Conservation (phyloP, 495 filamentous ascomycete species). For the Neurospora africana region DNA sequence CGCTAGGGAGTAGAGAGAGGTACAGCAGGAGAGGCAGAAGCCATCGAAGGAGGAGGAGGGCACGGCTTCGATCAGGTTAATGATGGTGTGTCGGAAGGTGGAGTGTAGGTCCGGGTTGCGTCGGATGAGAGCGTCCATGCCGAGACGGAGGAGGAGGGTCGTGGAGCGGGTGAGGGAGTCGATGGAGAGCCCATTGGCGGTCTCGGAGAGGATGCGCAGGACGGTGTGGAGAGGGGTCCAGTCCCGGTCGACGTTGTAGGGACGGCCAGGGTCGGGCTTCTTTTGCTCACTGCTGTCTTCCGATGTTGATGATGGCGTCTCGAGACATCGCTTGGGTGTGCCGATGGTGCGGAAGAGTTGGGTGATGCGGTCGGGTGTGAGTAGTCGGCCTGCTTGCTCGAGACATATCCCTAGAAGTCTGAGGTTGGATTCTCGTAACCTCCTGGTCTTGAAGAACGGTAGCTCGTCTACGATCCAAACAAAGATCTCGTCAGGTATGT, state of each 20-base stretch:
- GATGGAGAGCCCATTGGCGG: slow-evolving; percentile 15
- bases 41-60: slow-evolving; percentile 13
- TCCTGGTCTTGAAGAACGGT: slow-evolving; percentile 47
- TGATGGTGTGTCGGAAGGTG: slow-evolving; percentile 16
- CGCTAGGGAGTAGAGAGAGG: slow-evolving; percentile 35
- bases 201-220: slow-evolving; percentile 21
- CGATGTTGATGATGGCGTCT: background rate
- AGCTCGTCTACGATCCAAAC: slow-evolving; percentile 64
- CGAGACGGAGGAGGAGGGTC: slow-evolving; percentile 38
- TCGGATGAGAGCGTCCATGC: slow-evolving; percentile 40
- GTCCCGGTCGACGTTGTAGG: slow-evolving; percentile 22
- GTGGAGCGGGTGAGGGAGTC: slow-evolving; percentile 16
- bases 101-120: slow-evolving; percentile 21
- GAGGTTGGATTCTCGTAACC: slow-evolving; percentile 56
- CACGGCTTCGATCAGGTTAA: slow-evolving; percentile 5
- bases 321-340: slow-evolving; percentile 23
- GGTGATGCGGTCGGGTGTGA: slow-evolving; percentile 26
- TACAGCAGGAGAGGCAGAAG: slow-evolving; percentile 39
- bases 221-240: slow-evolving; percentile 25
- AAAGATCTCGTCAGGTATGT: slow-evolving; percentile 60
- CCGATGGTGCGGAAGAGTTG: slow-evolving; percentile 32
- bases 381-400: slow-evolving; percentile 26
- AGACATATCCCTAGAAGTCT: slow-evolving; percentile 28
- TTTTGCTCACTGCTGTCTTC: background rate
- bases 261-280: slow-evolving; percentile 8